Conservation (phyloP, 139 green algal species). For the Spirogloea muscicola region DNA sequence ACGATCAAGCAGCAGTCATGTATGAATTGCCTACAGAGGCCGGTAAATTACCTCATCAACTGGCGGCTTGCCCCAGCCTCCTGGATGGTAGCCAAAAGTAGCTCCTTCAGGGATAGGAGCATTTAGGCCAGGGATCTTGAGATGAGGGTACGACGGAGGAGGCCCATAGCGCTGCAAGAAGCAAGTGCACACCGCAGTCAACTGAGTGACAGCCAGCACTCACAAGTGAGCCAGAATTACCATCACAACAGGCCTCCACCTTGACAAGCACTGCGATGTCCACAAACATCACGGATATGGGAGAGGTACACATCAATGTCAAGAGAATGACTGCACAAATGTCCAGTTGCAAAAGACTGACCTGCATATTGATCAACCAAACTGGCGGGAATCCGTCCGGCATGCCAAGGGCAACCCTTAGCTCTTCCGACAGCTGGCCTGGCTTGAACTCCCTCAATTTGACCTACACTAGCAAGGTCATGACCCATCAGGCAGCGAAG, state of each 20-base stretch:
- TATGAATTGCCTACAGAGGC: too few species aligned
- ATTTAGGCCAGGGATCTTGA: constrained; percentile 84
- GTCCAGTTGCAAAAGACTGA: neutral
- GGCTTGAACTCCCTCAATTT: constrained; percentile 45
- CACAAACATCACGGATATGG: too few species aligned
- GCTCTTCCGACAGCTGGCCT: constrained; percentile 56
- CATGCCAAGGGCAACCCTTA: constrained; percentile 85
- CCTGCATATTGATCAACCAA: constrained; percentile 94
- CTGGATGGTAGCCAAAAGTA: constrained; percentile 79
- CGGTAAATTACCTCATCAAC: constrained; percentile 67
- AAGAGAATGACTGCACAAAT: neutral
- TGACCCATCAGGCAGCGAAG: too few species aligned
- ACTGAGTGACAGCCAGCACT: too few species aligned
- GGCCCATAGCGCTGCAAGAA: constrained; percentile 85
- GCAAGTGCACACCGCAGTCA: too few species aligned
- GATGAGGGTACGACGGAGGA: constrained; percentile 84
- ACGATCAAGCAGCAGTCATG: too few species aligned
- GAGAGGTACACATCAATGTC: too few species aligned
- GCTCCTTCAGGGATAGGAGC: constrained; percentile 82
- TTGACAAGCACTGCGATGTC: too few species aligned
- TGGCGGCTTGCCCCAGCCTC: constrained; percentile 96
- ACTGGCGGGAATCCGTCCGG: constrained; percentile 70
- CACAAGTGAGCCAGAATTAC: too few species aligned
- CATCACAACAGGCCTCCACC: too few species aligned
- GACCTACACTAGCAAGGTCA: too few species aligned